Evolutionary conservation across 2,329 filamentous ascomycete genomes (phyloP).

Genomic region (Stagonosporopsis chrysanthemi): DNA sequence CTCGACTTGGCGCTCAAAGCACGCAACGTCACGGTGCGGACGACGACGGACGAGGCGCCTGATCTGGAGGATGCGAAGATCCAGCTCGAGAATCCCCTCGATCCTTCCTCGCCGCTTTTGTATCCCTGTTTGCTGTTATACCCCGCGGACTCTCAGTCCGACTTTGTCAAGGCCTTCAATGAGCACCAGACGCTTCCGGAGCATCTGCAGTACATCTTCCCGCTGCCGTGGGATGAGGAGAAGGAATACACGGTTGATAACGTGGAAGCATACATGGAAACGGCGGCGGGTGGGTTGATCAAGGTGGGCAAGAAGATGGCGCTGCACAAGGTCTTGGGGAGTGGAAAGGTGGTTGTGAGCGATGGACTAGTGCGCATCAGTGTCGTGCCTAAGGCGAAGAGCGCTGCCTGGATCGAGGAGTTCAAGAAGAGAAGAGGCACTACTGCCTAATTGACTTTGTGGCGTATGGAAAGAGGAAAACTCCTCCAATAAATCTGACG

Average conservation of each 20-base stretch:
- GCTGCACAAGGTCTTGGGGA: slow-evolving; percentile 75
- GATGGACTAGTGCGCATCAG: slow-evolving; percentile 85
- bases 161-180: slow-evolving; percentile 87
- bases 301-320: slow-evolving; percentile 88
- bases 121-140: slow-evolving; percentile 89
- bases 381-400: slow-evolving; percentile 76
- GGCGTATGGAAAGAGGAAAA: background rate
- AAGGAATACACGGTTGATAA: slow-evolving; percentile 69
- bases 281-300: slow-evolving; percentile 76
- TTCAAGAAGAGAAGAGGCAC: slow-evolving; percentile 74
- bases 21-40: slow-evolving; percentile 72
- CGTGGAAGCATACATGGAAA: slow-evolving; percentile 93
- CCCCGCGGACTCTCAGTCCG: slow-evolving; percentile 79
- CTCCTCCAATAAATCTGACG: no score
- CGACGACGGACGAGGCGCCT: slow-evolving; percentile 76
- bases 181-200: slow-evolving; percentile 78
- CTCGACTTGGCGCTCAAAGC: slow-evolving; percentile 64
- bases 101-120: slow-evolving; percentile 73
- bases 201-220: slow-evolving; percentile 86
- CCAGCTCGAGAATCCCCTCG: slow-evolving; percentile 73
- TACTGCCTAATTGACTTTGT: background rate
- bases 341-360: slow-evolving; percentile 83
- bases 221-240: slow-evolving; percentile 81
- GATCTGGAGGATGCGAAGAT: slow-evolving; percentile 87
- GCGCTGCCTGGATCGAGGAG: slow-evolving; percentile 79